Conservation (phyloP, 169 alveolate species). For the Plasmodium adleri region DNA sequence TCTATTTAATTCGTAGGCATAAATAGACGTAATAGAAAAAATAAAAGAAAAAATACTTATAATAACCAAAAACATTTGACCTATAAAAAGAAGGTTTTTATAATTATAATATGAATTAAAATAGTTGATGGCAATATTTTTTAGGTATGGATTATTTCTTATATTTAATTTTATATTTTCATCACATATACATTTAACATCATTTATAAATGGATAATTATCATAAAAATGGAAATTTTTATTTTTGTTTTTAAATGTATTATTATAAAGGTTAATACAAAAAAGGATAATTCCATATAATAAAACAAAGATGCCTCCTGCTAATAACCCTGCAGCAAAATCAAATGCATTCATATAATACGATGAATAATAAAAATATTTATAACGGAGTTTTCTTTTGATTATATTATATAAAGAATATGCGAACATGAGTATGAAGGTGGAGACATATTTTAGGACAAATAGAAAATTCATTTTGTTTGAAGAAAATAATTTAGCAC, state of each 20-base stretch:
- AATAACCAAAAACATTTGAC: not conserved
- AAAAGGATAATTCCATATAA: slow-evolving; percentile 31
- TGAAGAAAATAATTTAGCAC: slow-evolving; percentile 39
- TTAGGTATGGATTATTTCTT: slow-evolving; percentile 46
- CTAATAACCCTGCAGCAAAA: slow-evolving; percentile 37
- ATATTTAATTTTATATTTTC: slow-evolving; percentile 10
- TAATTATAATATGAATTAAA: slow-evolving; percentile 37
- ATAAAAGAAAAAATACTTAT: slow-evolving; percentile 18
- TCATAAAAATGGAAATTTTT: slow-evolving; percentile 32
- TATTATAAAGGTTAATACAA: slow-evolving; percentile 8
- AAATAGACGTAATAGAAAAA: slow-evolving; percentile 49
- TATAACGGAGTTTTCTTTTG: slow-evolving; percentile 28
- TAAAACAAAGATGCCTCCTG: slow-evolving; percentile 41
- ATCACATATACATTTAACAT: slow-evolving; percentile 53
- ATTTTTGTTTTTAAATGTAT: slow-evolving; percentile 11
- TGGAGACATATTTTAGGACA: slow-evolving; percentile 17
- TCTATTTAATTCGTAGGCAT: not conserved
- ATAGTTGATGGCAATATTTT: slow-evolving; percentile 12
- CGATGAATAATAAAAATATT: slow-evolving; percentile 28
- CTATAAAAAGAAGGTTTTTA: slow-evolving; percentile 35
- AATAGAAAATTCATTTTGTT: slow-evolving; percentile 3
- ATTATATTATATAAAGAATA: slow-evolving; percentile 59
- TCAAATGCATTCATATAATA: slow-evolving; percentile 47
- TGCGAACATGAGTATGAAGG: slow-evolving; percentile 33
- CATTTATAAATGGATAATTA: slow-evolving; percentile 46